Conservation (phyloP, 768 basidiomycete species). For the Wakefieldia striispora region DNA sequence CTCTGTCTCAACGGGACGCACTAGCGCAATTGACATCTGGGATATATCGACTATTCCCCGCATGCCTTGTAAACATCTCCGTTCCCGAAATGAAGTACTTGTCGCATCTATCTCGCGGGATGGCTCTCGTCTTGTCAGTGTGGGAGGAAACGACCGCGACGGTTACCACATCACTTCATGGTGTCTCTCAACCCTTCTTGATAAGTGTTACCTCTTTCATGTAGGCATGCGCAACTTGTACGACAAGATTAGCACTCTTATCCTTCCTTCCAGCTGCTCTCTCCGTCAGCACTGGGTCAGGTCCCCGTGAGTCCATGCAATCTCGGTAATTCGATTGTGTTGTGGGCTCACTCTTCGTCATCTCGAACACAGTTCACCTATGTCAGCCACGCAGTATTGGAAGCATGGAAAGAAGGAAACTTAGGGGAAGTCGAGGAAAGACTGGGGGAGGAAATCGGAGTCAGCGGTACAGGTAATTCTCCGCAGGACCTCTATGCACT, state of each 20-base stretch:
- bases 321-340: not conserved
- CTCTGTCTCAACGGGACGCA: conserved; percentile 8
- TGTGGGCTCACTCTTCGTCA: not conserved
- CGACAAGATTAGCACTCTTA: not conserved
- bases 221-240: not conserved
- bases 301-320: conserved; percentile 5
- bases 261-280: conserved; percentile 1
- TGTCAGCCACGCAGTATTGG: conserved; percentile 1
- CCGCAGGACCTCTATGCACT: conserved; percentile 2
- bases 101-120: conserved; percentile 4
- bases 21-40: conserved; percentile 11
- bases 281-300: not conserved
- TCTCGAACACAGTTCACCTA: conserved; percentile 9
- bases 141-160: not conserved
- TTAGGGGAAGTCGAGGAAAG: conserved; percentile 2
- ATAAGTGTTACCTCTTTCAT: not conserved
- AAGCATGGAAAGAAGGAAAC: conserved; percentile 8
- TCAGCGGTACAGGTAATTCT: too few relatives aligned
- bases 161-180: not conserved
- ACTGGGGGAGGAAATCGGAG: conserved; percentile 11
- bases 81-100: not conserved
- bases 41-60: conserved; percentile 1
- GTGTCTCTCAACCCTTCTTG: not conserved
- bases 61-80: not conserved
- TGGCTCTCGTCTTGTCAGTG: not conserved